A percentile compares a stretch with the other conserved stretches of the same genome.
Conservation (phyloP, 345 rosid species). For the Salix brachista region DNA sequence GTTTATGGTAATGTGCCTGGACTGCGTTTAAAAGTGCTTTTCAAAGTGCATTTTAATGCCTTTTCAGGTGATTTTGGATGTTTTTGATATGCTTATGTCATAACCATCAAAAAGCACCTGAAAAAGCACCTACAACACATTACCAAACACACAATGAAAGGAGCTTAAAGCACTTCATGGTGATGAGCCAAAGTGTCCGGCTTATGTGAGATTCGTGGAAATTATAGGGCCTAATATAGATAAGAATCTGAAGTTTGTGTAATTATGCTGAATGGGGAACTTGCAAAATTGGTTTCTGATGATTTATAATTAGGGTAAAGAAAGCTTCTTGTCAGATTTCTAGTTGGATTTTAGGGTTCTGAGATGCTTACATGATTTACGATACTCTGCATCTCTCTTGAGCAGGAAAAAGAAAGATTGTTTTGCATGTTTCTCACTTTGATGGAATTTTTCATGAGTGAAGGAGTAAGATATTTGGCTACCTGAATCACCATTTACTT, state of each 20-base stretch:
- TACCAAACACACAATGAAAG: background rate
- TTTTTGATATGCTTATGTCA: too few species aligned
- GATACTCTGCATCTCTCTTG: background rate
- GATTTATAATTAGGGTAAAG: background rate
- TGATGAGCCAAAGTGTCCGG: background rate
- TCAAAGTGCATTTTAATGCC: too few species aligned
- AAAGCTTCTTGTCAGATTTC: background rate
- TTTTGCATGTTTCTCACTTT: background rate
- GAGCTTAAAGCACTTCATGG: background rate
- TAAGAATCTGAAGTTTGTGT: background rate
- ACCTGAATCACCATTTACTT: background rate
- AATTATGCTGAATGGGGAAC: background rate
- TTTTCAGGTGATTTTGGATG: too few species aligned
- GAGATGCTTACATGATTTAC: background rate
- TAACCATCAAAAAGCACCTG: too few species aligned
- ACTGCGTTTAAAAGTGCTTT: too few species aligned
- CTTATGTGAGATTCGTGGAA: background rate
- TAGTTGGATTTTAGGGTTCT: background rate
- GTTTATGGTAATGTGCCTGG: too few species aligned
- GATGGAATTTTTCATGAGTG: background rate
- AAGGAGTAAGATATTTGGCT: background rate
- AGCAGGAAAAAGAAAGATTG: background rate
- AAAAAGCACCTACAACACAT: too few species aligned
- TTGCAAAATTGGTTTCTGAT: background rate
- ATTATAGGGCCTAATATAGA: background rate